Percentiles rank a stretch among this genome's conserved stretches.
phyloP scores from a whole-genome alignment of 2,329 filamentous ascomycete genomes.

The Venturia nashicola region DNA sequence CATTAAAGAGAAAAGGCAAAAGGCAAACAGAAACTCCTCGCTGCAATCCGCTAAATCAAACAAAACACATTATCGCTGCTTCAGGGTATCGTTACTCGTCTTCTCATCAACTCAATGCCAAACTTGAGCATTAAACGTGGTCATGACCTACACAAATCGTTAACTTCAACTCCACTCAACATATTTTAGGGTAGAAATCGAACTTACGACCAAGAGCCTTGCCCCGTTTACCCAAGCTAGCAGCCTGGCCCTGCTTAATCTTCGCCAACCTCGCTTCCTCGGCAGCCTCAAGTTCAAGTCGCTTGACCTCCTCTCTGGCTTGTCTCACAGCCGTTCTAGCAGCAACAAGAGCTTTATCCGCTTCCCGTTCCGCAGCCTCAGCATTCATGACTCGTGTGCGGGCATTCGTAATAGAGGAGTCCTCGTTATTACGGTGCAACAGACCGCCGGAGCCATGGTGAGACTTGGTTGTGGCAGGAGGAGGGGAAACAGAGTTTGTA shows the following conservation, averaged over 20 bases:
- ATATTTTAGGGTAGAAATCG: neutral
- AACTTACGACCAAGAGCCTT: slow-evolving; percentile 50
- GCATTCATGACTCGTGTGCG: slow-evolving; percentile 50
- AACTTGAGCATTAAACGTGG: neutral
- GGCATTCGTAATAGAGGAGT: slow-evolving; percentile 50
- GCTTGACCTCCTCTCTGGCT: slow-evolving; percentile 50
- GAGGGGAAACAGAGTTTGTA: slow-evolving; percentile 11
- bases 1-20: neutral
- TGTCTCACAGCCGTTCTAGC: slow-evolving; percentile 48
- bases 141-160: neutral
- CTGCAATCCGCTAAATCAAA: neutral
- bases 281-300: slow-evolving; percentile 51
- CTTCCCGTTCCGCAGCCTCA: slow-evolving; percentile 52
- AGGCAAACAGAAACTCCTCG: neutral
- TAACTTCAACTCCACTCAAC: neutral
- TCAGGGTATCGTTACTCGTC: neutral
- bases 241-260: slow-evolving; percentile 56
- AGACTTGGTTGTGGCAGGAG: slow-evolving; percentile 16
- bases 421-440: slow-evolving; percentile 38
- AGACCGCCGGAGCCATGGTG: slow-evolving; percentile 20
- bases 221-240: slow-evolving; percentile 54
- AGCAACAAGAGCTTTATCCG: slow-evolving; percentile 48
- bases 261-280: slow-evolving; percentile 53
- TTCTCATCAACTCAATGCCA: neutral
- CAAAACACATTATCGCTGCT: neutral